These are phyloP conservation scores for Spathaspora jeffriesii DNA, from an alignment of 1,139 yeast genomes.

Conservation along the genomic window DNA sequence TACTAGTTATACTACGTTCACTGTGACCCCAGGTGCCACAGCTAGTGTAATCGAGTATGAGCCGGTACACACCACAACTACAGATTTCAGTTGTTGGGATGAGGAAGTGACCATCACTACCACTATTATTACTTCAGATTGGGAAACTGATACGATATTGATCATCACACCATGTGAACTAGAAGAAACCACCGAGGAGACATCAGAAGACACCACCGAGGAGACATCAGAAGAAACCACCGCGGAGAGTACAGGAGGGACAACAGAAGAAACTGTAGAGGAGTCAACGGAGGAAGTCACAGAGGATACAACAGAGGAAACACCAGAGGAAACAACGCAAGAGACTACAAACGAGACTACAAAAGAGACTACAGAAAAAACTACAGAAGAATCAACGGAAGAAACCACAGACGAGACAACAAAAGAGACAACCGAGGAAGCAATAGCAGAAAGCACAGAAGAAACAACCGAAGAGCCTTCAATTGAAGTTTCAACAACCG, in stretches of 20 bases:
- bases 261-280: background rate
- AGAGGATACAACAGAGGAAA: background rate
- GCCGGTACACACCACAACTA: constrained; percentile 14
- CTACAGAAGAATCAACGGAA: background rate
- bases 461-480: background rate
- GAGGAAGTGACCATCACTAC: background rate
- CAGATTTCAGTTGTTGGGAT: constrained; percentile 3
- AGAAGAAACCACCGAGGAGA: background rate
- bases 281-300: background rate
- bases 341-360: background rate
- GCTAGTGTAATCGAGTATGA: constrained; percentile 9
- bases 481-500: too few relatives aligned
- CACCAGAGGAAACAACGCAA: background rate
- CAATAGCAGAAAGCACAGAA: background rate
- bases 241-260: background rate
- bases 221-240: background rate
- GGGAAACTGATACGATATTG: background rate
- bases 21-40: constrained; percentile 13
- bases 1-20: constrained; percentile 13
- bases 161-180: background rate
- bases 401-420: background rate
- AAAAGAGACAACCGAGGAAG: background rate
- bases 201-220: background rate
- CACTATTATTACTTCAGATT: background rate
- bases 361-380: background rate